These are phyloP conservation scores for Cadophora luteo-olivacea DNA, from an alignment of 2,329 filamentous ascomycete genomes.

Conservation along the genomic window DNA sequence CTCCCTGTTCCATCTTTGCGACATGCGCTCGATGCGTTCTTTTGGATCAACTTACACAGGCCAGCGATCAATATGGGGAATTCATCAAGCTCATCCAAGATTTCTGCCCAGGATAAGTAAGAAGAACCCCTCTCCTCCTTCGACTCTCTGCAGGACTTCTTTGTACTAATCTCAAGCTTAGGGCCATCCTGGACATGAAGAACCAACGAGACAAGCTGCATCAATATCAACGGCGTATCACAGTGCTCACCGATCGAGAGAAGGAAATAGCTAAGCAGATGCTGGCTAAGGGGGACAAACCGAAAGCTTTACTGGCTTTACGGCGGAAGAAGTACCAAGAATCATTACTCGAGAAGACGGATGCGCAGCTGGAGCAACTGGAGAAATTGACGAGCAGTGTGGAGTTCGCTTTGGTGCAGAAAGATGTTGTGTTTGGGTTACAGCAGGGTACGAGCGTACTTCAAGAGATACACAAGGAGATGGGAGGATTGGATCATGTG, in stretches of 20 bases:
- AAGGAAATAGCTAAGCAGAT: constrained; percentile 86
- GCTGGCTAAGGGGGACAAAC: constrained; percentile 79
- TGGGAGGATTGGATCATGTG: constrained; percentile 92
- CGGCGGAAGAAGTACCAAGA: constrained; percentile 98
- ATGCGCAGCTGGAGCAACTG: constrained; percentile 90
- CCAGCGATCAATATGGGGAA: constrained; percentile 62
- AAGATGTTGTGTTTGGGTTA: constrained; percentile 91
- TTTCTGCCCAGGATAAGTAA: constrained; percentile 86
- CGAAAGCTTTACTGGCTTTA: constrained; percentile 83
- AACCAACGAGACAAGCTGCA: constrained; percentile 96
- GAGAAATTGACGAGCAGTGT: constrained; percentile 88
- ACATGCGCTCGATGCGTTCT: constrained; percentile 26
- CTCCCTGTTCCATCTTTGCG: constrained; percentile 23
- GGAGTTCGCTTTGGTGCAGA: constrained; percentile 96
- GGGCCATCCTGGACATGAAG: constrained; percentile 97
- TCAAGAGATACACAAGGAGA: constrained; percentile 90
- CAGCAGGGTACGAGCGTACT: constrained; percentile 91
- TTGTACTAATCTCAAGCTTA: constrained; percentile 46
- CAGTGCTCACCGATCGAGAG: constrained; percentile 83
- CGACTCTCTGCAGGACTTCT: not conserved
- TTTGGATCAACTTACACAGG: constrained; percentile 10
- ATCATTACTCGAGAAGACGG: constrained; percentile 84
- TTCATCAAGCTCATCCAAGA: constrained; percentile 66
- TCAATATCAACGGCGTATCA: constrained; percentile 92
- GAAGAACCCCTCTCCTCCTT: constrained; percentile 38